Evolutionary conservation across 2,329 filamentous ascomycete species (phyloP).

Genomic region (Ceratocystis colombiana): DNA sequence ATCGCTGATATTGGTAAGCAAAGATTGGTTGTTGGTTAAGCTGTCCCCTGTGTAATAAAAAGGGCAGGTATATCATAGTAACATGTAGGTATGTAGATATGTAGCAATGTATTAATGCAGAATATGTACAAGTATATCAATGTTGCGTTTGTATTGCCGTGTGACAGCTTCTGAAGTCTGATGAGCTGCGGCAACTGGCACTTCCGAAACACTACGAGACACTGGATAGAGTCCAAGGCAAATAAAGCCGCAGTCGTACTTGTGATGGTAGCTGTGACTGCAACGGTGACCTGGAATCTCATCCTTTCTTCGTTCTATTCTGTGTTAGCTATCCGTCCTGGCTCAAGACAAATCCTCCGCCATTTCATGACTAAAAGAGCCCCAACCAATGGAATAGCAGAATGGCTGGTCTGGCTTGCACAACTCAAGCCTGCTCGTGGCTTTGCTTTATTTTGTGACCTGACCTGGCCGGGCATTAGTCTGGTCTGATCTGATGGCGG

Average conservation of each 20-base stretch:
- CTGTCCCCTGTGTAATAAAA: not conserved
- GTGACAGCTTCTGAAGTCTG: not conserved
- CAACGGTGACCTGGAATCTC: too few species aligned
- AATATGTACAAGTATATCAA: too few species aligned
- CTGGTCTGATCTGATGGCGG: too few species aligned
- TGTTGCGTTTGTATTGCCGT: too few species aligned
- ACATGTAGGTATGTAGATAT: too few species aligned
- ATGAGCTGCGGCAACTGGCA: not conserved
- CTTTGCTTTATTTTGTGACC: not conserved
- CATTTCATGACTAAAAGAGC: not conserved
- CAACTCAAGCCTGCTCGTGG: slow-evolving; percentile 4
- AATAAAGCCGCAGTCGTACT: not conserved
- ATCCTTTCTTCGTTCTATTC: too few species aligned
- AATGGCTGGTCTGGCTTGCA: not conserved
- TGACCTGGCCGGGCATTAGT: too few species aligned
- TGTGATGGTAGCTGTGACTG: not conserved
- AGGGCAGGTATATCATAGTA: too few species aligned
- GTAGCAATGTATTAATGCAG: too few species aligned
- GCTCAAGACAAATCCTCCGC: too few species aligned
- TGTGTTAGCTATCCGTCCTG: too few species aligned
- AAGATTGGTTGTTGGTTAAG: not conserved
- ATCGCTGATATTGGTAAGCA: not conserved
- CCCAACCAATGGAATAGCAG: not conserved
- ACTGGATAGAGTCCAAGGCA: not conserved
- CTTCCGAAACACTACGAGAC: not conserved